phyloP scores from a whole-genome alignment of 1,284 basidiomycete species.

The Marasmius fiardii region DNA sequence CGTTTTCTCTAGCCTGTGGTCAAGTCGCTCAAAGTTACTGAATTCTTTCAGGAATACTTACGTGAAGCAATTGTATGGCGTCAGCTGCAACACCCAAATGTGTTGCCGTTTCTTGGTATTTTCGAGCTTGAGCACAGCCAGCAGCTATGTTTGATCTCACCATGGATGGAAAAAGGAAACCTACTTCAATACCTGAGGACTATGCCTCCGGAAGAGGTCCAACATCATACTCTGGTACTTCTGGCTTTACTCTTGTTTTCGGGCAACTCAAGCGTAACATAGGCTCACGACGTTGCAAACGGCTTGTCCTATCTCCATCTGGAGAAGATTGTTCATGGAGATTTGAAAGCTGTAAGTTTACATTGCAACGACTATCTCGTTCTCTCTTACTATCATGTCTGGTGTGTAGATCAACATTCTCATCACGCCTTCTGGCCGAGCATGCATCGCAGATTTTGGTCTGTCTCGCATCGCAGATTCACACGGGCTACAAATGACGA shows the following conservation, averaged over 20 bases:
- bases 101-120: neutral
- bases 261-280: neutral
- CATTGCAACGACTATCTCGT: neutral
- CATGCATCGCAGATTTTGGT: neutral
- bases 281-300: neutral
- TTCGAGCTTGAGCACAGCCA: neutral
- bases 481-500: neutral
- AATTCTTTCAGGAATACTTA: neutral
- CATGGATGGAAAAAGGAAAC: constrained; percentile 33
- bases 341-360: neutral
- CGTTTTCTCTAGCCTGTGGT: neutral
- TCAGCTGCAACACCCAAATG: too few species aligned
- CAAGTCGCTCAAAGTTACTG: neutral
- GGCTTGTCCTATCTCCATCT: neutral
- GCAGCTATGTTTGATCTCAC: constrained; percentile 15
- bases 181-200: constrained; percentile 23
- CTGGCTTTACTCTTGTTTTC: neutral
- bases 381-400: neutral
- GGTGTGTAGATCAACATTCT: neutral
- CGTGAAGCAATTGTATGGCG: neutral
- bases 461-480: neutral
- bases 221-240: constrained; percentile 22
- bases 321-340: neutral
- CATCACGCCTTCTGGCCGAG: neutral
- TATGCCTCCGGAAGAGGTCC: constrained; percentile 9